Evolutionary conservation across 805 yeast species (phyloP).

Genomic region (Sugiyamaella smithiae): DNA sequence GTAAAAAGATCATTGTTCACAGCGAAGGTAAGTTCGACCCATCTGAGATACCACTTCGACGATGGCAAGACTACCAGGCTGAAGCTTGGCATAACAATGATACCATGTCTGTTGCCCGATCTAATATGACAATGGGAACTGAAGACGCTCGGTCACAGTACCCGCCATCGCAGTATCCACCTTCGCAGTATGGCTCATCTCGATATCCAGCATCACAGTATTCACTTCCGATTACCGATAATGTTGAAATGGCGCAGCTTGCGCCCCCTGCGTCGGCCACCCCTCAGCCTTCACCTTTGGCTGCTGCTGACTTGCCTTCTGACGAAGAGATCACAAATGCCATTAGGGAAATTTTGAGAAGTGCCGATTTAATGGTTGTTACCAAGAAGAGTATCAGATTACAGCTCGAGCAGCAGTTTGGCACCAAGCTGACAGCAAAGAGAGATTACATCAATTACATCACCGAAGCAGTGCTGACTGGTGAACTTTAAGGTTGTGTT

Average conservation of each 20-base stretch:
- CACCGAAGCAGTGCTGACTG: conserved; percentile 39
- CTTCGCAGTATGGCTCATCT: conserved; percentile 1
- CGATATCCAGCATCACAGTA: conserved; percentile 11
- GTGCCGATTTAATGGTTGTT: conserved; percentile 38
- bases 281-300: neutral
- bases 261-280: conserved; percentile 1
- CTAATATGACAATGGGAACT: conserved; percentile 4
- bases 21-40: conserved; percentile 55
- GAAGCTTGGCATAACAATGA: conserved; percentile 38
- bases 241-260: conserved; percentile 4
- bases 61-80: conserved; percentile 59
- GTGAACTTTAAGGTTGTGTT: conserved; percentile 32
- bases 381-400: conserved; percentile 39
- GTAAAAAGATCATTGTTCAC: conserved; percentile 46
- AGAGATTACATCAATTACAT: conserved; percentile 40
- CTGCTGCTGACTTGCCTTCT: conserved; percentile 29
- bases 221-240: conserved; percentile 12
- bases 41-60: conserved; percentile 49
- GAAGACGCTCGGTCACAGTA: conserved; percentile 5
- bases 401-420: conserved; percentile 37
- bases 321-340: conserved; percentile 38
- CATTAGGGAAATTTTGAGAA: conserved; percentile 36
- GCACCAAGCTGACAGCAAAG: conserved; percentile 32
- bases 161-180: conserved; percentile 1
- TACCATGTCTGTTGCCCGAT: conserved; percentile 16